Percentiles rank a stretch among this genome's conserved stretches.
Evolutionary conservation across 2,329 filamentous ascomycete species (phyloP).

Genomic region (Coccinonectria pachysandricola): DNA sequence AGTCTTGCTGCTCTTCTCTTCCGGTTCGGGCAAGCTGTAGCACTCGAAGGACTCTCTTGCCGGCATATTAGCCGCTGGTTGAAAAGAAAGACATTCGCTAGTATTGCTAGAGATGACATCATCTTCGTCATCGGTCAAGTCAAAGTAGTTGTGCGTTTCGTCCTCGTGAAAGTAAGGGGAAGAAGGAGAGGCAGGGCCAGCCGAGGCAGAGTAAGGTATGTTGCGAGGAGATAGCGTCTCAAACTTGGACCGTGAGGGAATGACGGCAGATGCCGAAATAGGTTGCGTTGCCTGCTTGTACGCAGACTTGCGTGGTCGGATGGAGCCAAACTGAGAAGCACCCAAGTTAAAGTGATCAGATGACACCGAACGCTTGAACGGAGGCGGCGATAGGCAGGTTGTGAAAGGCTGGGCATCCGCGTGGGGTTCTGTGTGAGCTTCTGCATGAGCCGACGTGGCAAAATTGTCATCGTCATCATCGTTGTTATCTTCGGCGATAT

Average conservation of each 20-base stretch:
- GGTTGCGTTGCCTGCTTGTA: slow-evolving; percentile 5
- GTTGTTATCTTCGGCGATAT: slow-evolving; percentile 36
- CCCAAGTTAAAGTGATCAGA: slow-evolving; percentile 19
- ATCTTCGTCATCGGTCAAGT: slow-evolving; percentile 34
- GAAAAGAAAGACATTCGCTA: slow-evolving; percentile 24
- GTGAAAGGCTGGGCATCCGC: slow-evolving; percentile 34
- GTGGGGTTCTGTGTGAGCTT: slow-evolving; percentile 31
- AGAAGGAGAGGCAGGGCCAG: slow-evolving; percentile 22
- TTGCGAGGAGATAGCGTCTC: slow-evolving; percentile 15
- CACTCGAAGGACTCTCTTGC: slow-evolving; percentile 18
- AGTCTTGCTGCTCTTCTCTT: slow-evolving; percentile 13
- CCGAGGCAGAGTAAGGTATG: slow-evolving; percentile 21
- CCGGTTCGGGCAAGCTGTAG: slow-evolving; percentile 38
- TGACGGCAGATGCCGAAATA: slow-evolving; percentile 11
- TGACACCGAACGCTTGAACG: slow-evolving; percentile 29
- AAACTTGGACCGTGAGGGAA: slow-evolving; percentile 12
- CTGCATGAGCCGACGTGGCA: slow-evolving; percentile 39
- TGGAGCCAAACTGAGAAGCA: slow-evolving; percentile 13
- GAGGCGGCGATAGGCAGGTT: slow-evolving; percentile 43
- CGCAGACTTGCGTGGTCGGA: slow-evolving; percentile 7
- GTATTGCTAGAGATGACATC: slow-evolving; percentile 27
- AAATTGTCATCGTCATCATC: slow-evolving; percentile 54
- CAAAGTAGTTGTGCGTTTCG: slow-evolving; percentile 36
- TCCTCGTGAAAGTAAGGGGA: slow-evolving; percentile 30
- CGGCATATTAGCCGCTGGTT: slow-evolving; percentile 10